These are phyloP conservation scores for Hansenula lynferdii DNA, from an alignment of 1,139 yeast species.

Conservation along the genomic window DNA sequence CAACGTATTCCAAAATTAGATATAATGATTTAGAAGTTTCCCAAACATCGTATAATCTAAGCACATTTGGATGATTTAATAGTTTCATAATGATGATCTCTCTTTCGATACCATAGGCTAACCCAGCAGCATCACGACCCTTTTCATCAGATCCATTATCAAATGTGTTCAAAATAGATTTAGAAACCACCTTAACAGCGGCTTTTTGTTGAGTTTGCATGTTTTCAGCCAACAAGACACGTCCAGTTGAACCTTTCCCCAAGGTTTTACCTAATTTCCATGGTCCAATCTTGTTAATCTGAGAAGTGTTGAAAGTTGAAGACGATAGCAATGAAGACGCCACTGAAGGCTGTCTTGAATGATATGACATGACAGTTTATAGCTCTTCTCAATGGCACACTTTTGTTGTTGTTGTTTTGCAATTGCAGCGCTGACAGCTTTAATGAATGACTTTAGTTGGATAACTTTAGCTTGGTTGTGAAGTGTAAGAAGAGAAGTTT, in stretches of 20 bases:
- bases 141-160: conserved; percentile 27
- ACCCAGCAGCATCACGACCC: conserved; percentile 43
- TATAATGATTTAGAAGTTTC: conserved; percentile 74
- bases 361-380: conserved; percentile 24
- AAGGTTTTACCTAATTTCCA: conserved; percentile 77
- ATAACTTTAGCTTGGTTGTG: no score
- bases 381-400: no score
- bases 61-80: conserved; percentile 70
- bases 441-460: conserved; percentile 3
- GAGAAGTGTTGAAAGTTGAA: conserved; percentile 22
- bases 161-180: conserved; percentile 40
- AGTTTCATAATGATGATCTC: conserved; percentile 81
- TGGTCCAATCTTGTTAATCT: conserved; percentile 52
- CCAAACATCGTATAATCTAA: conserved; percentile 78
- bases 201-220: conserved; percentile 66
- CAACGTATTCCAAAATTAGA: conserved; percentile 73
- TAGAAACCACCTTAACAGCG: conserved; percentile 78
- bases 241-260: conserved; percentile 80
- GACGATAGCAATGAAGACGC: conserved; percentile 26
- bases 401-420: no score
- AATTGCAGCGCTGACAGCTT: no score
- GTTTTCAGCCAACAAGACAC: conserved; percentile 72
- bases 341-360: conserved; percentile 27
- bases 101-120: conserved; percentile 78
- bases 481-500: not conserved